These are phyloP conservation scores for Phylloporus arenicola DNA, from an alignment of 768 basidiomycete species.

Conservation along the genomic window DNA sequence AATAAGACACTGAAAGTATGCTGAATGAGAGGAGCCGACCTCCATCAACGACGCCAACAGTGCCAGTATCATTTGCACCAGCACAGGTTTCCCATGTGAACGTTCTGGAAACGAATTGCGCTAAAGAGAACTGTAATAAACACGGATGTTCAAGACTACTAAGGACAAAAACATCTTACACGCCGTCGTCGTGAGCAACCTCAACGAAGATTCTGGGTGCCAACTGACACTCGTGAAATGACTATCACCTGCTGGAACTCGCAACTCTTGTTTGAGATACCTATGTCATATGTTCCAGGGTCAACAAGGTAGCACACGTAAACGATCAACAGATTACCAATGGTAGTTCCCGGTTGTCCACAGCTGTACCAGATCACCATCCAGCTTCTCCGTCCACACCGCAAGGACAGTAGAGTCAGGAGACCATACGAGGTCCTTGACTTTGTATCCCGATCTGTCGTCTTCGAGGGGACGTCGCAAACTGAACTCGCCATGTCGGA, in stretches of 20 bases:
- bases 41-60: constrained; percentile 87
- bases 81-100: constrained; percentile 78
- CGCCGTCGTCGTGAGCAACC: constrained; percentile 59
- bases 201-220: constrained; percentile 79
- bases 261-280: constrained; percentile 91
- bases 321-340: constrained; percentile 47
- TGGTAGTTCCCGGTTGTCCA: constrained; percentile 96
- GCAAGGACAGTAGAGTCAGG: constrained; percentile 81
- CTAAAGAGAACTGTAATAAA: constrained; percentile 26
- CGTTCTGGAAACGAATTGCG: constrained; percentile 49
- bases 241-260: constrained; percentile 40
- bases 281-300: constrained; percentile 31
- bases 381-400: constrained; percentile 72
- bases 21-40: constrained; percentile 41
- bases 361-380: constrained; percentile 80
- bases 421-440: constrained; percentile 81
- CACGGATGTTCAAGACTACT: background rate
- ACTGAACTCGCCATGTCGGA: constrained; percentile 86
- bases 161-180: constrained; percentile 38
- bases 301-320: constrained; percentile 4
- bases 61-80: constrained; percentile 76
- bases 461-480: constrained; percentile 38
- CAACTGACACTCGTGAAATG: constrained; percentile 74
- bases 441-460: constrained; percentile 58
- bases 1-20: background rate